Evolutionary conservation across 148 eudicot species (phyloP).

Genomic region (Spergularia bocconei): DNA sequence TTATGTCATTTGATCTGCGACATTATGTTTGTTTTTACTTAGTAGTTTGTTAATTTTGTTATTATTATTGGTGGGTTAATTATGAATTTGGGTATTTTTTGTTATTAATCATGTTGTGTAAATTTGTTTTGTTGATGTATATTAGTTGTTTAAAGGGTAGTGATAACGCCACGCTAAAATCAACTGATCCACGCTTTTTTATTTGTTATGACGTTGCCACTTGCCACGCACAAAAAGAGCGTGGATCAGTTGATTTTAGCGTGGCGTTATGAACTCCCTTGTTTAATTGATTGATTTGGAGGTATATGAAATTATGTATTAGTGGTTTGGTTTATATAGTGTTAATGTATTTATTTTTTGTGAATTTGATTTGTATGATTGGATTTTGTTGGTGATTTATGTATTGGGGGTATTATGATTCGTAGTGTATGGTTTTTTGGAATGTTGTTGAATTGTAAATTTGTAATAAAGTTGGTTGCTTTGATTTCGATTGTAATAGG

Average conservation of each 20-base stretch:
- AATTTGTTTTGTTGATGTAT: no score
- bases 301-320: no score
- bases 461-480: background rate
- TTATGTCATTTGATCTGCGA: background rate
- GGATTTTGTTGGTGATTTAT: constrained; percentile 6
- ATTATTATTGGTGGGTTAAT: background rate
- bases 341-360: no score
- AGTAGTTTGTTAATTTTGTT: background rate
- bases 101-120: no score
- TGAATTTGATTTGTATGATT: background rate
- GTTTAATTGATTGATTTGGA: background rate
- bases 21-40: background rate
- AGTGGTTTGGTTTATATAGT: no score
- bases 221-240: no score
- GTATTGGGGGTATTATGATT: constrained; percentile 6
- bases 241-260: no score
- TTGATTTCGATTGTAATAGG: background rate
- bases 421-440: background rate
- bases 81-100: background rate
- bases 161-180: no score
- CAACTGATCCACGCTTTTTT: no score
- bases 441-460: constrained; percentile 8
- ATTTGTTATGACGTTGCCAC: no score
- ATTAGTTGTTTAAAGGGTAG: no score
- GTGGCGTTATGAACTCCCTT: no score